These are phyloP conservation scores for Aspergillus cavernicola DNA, from an alignment of 495 filamentous ascomycete genomes.

Conservation along the genomic window DNA sequence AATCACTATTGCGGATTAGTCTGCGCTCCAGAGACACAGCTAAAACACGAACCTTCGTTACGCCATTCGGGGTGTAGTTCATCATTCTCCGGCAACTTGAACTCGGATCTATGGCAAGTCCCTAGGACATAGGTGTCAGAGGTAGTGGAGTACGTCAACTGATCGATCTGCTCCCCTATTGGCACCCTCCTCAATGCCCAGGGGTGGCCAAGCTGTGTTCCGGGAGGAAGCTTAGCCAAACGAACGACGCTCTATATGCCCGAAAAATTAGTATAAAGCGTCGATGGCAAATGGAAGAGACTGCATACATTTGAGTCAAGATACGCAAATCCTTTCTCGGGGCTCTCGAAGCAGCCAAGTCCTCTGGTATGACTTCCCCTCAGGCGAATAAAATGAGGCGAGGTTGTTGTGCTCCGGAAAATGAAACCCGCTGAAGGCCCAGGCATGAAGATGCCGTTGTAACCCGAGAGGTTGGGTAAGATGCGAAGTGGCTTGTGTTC, in stretches of 20 bases:
- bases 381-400: conserved; percentile 70
- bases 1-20: conserved; percentile 35
- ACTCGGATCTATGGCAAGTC: conserved; percentile 61
- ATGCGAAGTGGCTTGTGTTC: conserved; percentile 53
- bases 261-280: conserved; percentile 4
- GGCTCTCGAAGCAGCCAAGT: conserved; percentile 65
- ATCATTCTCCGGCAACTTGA: conserved; percentile 79
- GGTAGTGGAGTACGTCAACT: conserved; percentile 69
- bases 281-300: not conserved
- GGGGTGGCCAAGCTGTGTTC: conserved; percentile 64
- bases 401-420: conserved; percentile 68
- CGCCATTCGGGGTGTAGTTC: conserved; percentile 78
- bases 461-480: conserved; percentile 65
- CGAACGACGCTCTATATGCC: conserved; percentile 54
- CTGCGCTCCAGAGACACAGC: not conserved
- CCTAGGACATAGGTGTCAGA: conserved; percentile 74
- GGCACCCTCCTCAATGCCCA: conserved; percentile 67
- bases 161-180: conserved; percentile 66
- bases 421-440: conserved; percentile 76
- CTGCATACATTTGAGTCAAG: conserved; percentile 56
- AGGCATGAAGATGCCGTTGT: conserved; percentile 75
- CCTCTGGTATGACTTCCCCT: conserved; percentile 59
- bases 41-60: conserved; percentile 51
- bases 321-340: conserved; percentile 76
- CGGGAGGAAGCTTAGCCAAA: conserved; percentile 61